Conservation (phyloP, 345 rosid genomes). For the Turritis glabra region DNA sequence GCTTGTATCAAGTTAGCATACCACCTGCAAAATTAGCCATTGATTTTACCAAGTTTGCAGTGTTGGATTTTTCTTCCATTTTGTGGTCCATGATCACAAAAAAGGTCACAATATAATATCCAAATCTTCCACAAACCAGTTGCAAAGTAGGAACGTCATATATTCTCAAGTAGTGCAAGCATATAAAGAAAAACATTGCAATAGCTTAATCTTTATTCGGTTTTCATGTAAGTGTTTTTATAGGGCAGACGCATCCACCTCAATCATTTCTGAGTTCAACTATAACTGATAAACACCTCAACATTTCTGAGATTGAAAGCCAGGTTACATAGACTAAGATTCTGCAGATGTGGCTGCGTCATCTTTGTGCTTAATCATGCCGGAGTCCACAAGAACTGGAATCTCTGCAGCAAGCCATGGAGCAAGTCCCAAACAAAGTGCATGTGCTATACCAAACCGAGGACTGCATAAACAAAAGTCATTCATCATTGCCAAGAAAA, state of each 20-base stretch:
- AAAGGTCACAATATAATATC: neutral
- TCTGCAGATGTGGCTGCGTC: constrained; percentile 66
- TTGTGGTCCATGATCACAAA: no score
- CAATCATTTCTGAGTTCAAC: constrained; percentile 21
- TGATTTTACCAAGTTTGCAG: neutral
- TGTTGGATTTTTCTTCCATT: neutral
- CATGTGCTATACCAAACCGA: constrained; percentile 94
- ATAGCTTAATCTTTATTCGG: constrained; percentile 28
- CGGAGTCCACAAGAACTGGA: constrained; percentile 93
- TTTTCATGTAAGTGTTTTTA: constrained; percentile 21
- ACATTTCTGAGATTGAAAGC: constrained; percentile 11
- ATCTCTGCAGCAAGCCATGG: constrained; percentile 99
- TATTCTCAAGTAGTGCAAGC: constrained; percentile 7
- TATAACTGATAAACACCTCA: constrained; percentile 33
- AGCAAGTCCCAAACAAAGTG: constrained; percentile 96
- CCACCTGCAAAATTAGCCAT: neutral
- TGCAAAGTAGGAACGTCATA: neutral
- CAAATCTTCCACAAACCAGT: constrained; percentile 6
- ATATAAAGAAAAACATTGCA: constrained; percentile 12
- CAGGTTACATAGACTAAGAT: constrained; percentile 42
- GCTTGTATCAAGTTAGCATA: neutral
- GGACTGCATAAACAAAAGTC: constrained; percentile 57
- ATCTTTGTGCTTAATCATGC: constrained; percentile 97
- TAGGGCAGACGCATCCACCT: neutral
- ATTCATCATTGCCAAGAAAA: constrained; percentile 16